Percentiles rank a stretch among this genome's conserved stretches.
phyloP scores from a whole-genome alignment of 2,329 filamentous ascomycete species.

The Fusarium verrucosum region DNA sequence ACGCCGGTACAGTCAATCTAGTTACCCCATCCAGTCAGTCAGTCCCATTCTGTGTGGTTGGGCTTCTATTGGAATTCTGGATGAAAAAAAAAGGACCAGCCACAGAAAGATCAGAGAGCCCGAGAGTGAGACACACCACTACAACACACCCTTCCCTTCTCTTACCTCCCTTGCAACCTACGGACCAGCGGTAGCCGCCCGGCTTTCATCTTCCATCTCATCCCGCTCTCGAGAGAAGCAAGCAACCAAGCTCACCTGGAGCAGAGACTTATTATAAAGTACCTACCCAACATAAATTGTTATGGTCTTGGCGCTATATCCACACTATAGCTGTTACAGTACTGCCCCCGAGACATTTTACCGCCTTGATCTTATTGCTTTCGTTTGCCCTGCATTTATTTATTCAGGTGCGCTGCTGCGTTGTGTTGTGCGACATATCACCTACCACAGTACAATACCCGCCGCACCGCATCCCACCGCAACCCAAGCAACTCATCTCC shows the following conservation, averaged over 20 bases:
- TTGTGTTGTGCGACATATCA: constrained; percentile 13
- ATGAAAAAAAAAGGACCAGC: constrained; percentile 29
- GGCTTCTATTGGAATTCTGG: constrained; percentile 36
- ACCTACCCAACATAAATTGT: constrained; percentile 13
- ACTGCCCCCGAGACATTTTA: constrained; percentile 19
- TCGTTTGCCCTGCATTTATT: constrained; percentile 7
- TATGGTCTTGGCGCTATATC: constrained; percentile 4
- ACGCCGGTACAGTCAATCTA: constrained; percentile 18
- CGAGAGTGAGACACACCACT: neutral
- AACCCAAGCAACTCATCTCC: constrained; percentile 31
- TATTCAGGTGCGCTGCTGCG: neutral
- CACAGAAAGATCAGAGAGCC: constrained; percentile 1
- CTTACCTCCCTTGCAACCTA: neutral
- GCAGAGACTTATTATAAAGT: constrained; percentile 16
- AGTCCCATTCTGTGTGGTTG: constrained; percentile 11
- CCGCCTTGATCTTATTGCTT: constrained; percentile 11
- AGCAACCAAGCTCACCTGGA: neutral
- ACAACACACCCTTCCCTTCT: neutral
- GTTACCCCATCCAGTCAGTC: constrained; percentile 18
- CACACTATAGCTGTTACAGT: constrained; percentile 18
- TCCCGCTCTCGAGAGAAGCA: neutral
- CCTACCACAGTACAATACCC: constrained; percentile 14
- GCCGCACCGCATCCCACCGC: constrained; percentile 27
- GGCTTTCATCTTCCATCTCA: constrained; percentile 11
- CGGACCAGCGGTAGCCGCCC: constrained; percentile 11